Conservation (phyloP, 2,329 filamentous ascomycete species). For the Arthrobotrys iridis region DNA sequence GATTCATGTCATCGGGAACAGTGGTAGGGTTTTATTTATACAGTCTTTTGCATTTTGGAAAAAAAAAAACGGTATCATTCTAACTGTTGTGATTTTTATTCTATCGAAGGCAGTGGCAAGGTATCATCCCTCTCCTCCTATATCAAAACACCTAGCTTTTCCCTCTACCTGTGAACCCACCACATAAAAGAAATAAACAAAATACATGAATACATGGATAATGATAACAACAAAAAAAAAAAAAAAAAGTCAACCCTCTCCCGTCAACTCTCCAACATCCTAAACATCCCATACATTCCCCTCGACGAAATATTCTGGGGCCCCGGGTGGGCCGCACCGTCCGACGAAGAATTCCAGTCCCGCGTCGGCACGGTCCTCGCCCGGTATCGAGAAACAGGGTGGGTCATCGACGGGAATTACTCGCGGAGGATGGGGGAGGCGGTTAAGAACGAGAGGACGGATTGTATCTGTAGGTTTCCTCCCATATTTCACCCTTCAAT, state of each 20-base stretch:
- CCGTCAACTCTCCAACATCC: constrained; percentile 13
- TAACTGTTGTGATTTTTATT: not conserved
- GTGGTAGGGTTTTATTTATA: constrained; percentile 18
- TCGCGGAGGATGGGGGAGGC: constrained; percentile 11
- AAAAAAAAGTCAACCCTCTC: constrained; percentile 30
- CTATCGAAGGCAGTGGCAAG: constrained; percentile 28
- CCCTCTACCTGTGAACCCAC: not conserved
- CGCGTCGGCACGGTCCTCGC: constrained; percentile 17
- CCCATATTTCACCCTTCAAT: not conserved
- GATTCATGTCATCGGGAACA: constrained; percentile 50
- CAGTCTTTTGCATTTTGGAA: too few species aligned
- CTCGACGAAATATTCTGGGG: constrained; percentile 46
- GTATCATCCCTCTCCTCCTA: not conserved
- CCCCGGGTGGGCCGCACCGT: constrained; percentile 15
- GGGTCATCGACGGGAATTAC: constrained; percentile 48
- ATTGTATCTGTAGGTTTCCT: constrained; percentile 35
- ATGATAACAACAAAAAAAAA: not conserved
- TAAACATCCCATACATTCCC: constrained; percentile 29
- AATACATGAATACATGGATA: too few species aligned
- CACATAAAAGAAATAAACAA: not conserved
- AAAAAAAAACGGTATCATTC: not conserved
- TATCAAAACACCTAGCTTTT: too few species aligned
- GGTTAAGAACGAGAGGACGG: constrained; percentile 22
- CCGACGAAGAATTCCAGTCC: constrained; percentile 39
- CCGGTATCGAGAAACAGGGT: constrained; percentile 21